Conservation (phyloP, 2,329 filamentous ascomycete genomes). For the Esteya vermicola region DNA sequence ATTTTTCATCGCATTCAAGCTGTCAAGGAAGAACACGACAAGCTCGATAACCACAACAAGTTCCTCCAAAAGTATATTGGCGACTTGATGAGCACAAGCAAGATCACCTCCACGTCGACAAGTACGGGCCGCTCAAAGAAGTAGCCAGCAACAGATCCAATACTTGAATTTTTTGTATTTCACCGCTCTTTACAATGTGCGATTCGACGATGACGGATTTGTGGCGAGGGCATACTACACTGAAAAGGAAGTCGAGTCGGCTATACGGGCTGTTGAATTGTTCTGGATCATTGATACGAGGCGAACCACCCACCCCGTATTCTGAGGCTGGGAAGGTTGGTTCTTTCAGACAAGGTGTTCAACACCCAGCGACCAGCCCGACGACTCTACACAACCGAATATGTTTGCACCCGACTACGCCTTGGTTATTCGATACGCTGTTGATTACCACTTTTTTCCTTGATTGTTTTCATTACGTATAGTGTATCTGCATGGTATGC, state of each 20-base stretch:
- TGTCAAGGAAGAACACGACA: slow-evolving; percentile 88
- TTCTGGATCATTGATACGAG: no score
- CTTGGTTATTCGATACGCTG: neutral
- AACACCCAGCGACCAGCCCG: no score
- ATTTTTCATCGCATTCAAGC: slow-evolving; percentile 91
- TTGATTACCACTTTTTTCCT: neutral
- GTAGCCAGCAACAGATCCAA: slow-evolving; percentile 20
- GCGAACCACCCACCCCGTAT: no score
- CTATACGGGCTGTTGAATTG: no score
- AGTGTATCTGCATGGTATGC: neutral
- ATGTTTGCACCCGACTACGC: no score
- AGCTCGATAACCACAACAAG: slow-evolving; percentile 91
- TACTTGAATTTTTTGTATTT: neutral
- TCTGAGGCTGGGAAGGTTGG: no score
- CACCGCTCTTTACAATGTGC: no score
- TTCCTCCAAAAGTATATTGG: slow-evolving; percentile 97
- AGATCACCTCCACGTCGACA: slow-evolving; percentile 47
- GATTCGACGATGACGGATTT: neutral
- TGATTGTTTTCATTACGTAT: neutral
- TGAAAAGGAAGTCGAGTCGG: no score
- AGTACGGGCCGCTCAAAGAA: slow-evolving; percentile 35
- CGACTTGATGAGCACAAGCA: slow-evolving; percentile 79
- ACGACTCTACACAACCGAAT: no score
- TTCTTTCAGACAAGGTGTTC: no score
- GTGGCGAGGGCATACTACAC: no score